Evolutionary conservation across 2,329 filamentous ascomycete genomes (phyloP), one percentile per base, ranked within the genome.

Genomic region (Hypocrella siamensis): DNA sequence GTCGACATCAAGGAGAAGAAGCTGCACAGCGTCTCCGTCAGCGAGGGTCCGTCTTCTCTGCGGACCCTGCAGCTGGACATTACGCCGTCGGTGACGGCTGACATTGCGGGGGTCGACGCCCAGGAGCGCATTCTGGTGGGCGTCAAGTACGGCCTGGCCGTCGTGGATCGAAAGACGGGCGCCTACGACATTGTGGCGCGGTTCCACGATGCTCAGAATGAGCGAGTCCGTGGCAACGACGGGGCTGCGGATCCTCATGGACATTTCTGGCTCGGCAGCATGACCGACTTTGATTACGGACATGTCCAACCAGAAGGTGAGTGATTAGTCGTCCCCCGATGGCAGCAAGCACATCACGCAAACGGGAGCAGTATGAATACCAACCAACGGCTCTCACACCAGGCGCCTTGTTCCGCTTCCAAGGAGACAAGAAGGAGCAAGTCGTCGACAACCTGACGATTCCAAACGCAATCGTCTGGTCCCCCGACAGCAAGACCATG

Each of bases 391-490:
- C 7, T 26, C 42, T 30, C 54, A 8, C 19, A 26, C 30, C 56
- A 79, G 85, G 83, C 31, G 66, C 75, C 10, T 62, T 93, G 14
- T 80, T 79, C 57, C 67, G 79, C 35, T 76, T 93, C 45, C 67
- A 78, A 48, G 61, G 65, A 46, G 58, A 71, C 30, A 62, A 60
- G 18, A 61, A 77, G 39, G 65, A 70, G 21, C 64, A 67, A 24
- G 61, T 80, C 40, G 62, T 79, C 36, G 59, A 67, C 32, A 60
- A 63, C 31, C 67, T 92, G 43, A 78, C 67, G 21, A 92, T 93
- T 42, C 85, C 86, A 34, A 93, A 93, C 57, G 78, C 80, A 30
- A 74, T 86, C 31, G 78, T 79, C 40, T 93, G 82, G 80, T 85
- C 80, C 26, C 63, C 65, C 10, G 71, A 79, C 47, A 63, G 71